Evolutionary conservation across 73 alveolate species (phyloP), one percentile per base, ranked within the genome.

Genomic region (Durusdinium trenchii): DNA sequence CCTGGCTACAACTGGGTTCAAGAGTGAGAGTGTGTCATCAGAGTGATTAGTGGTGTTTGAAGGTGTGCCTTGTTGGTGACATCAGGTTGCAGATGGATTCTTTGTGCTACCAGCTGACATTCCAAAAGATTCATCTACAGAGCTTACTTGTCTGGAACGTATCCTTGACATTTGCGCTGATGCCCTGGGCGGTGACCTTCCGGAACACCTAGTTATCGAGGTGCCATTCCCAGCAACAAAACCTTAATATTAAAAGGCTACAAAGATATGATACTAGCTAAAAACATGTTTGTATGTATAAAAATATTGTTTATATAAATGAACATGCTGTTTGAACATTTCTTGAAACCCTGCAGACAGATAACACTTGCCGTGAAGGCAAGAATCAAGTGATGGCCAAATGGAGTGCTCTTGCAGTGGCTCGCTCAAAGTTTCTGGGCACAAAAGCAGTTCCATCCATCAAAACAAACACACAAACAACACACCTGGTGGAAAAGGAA

Each of bases 281-380:
- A n/a, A n/a, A n/a, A n/a, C n/a, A n/a, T n/a, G n/a, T n/a, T n/a
- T n/a, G n/a, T n/a, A n/a, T n/a, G n/a, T n/a, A n/a, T n/a, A n/a
- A n/a, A n/a, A n/a, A 57, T 57, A 23, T 57, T 57, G 69, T 57
- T 23, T 16, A 57, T 16, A 16, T 12, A 57, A 12, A 57, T 12
- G 69, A 23, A 23, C 12, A 57, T 16, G 12, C 32, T 57, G 12
- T 57, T 57, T 12, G 69, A 12, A 57, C 23, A 16, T 16, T 12
- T 57, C 57, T 42, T 76, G 40, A 20, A 3, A 12, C 87, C 92
- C 69, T 32, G 42, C 95, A 85, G 95, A 57, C 79, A 2, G 95
- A 85, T 30, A 85, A 85, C 16, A 47, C 76, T 32, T 23, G 52
- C 54, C 64, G 57, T 3, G 95, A 85, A 43, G 95, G 95, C 54